Conservation (phyloP, 2,329 filamentous ascomycete species). For the Dactylonectria estremocensis region DNA sequence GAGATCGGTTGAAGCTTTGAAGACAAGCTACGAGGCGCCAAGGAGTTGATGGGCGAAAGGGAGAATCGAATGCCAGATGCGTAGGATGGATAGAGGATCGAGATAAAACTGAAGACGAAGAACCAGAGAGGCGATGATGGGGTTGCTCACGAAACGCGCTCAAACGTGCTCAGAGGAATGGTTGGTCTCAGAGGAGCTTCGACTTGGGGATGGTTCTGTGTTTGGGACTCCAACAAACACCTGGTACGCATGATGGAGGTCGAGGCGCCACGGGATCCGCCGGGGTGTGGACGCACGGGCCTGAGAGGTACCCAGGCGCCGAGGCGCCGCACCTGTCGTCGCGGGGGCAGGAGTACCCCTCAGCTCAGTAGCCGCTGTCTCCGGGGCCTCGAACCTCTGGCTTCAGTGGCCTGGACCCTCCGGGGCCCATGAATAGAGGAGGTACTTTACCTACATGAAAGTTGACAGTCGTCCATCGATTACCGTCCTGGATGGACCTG, state of each 20-base stretch:
- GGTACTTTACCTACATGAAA: too few relatives aligned
- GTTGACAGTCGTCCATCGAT: background rate
- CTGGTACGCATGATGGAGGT: constrained; percentile 1
- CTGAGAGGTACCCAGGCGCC: background rate
- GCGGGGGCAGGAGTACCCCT: background rate
- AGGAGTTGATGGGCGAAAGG: background rate
- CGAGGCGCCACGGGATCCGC: background rate
- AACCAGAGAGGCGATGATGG: constrained; percentile 6
- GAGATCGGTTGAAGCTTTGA: background rate
- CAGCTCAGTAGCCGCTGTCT: background rate
- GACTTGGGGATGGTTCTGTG: constrained; percentile 4
- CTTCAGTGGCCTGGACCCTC: constrained; percentile 1
- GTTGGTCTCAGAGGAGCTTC: constrained; percentile 19
- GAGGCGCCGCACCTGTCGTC: background rate
- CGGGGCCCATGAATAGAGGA: background rate
- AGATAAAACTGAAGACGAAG: background rate
- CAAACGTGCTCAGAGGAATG: constrained; percentile 56
- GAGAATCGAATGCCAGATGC: background rate
- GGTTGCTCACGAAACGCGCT: constrained; percentile 53
- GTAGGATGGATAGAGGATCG: background rate
- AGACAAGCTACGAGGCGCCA: background rate
- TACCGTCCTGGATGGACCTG: background rate
- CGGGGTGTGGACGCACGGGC: background rate
- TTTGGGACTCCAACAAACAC: background rate
- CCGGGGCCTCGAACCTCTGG: background rate